A percentile compares a stretch with the other conserved stretches of the same genome.
These are phyloP conservation scores for Aspergillus carbonarius DNA, from an alignment of 2,329 filamentous ascomycete species.

Conservation along the genomic window DNA sequence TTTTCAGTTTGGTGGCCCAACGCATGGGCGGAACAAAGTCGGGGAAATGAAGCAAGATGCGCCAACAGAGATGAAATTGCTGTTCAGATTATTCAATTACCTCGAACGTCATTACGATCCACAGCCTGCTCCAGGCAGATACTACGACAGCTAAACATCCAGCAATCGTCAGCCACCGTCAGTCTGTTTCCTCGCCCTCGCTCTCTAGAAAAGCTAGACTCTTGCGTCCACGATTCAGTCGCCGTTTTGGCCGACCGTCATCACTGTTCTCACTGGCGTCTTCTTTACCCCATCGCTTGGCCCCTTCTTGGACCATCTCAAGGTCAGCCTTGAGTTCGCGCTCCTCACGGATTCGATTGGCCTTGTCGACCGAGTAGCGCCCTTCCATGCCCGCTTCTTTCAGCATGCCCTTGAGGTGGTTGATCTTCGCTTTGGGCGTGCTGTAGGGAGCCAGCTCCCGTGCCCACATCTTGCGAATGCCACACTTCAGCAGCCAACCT, in stretches of 20 bases:
- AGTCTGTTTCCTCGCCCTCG: constrained; percentile 64
- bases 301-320: constrained; percentile 79
- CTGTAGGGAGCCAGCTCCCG: constrained; percentile 76
- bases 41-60: constrained; percentile 30
- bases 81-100: constrained; percentile 4
- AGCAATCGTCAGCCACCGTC: neutral
- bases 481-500: constrained; percentile 82
- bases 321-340: constrained; percentile 82
- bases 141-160: constrained; percentile 1
- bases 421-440: constrained; percentile 75
- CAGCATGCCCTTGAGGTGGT: constrained; percentile 76
- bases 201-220: constrained; percentile 62
- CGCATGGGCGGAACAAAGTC: constrained; percentile 60
- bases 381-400: constrained; percentile 83
- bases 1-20: constrained; percentile 91
- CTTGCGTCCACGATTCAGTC: constrained; percentile 44
- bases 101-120: neutral
- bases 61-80: neutral
- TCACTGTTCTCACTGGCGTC: constrained; percentile 38
- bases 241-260: constrained; percentile 38
- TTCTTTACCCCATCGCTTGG: constrained; percentile 70
- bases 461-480: constrained; percentile 87
- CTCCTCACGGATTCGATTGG: constrained; percentile 80
- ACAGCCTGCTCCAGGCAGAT: constrained; percentile 12
- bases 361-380: constrained; percentile 80